Conservation (phyloP, 192 early-diverging fungal genomes). For the Coemansia sp. region DNA sequence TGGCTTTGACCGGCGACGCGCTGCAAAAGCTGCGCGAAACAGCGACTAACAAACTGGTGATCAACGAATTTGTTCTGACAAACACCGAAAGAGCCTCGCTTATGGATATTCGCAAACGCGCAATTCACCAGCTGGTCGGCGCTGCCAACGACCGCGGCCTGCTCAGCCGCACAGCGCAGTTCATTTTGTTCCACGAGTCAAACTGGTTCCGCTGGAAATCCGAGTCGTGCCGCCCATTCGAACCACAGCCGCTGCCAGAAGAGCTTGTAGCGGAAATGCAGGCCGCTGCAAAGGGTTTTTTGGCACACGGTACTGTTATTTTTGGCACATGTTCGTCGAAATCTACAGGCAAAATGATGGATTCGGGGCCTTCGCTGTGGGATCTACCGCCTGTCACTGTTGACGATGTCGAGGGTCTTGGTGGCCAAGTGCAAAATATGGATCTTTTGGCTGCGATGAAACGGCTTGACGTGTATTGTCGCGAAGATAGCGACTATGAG, state of each 20-base stretch:
- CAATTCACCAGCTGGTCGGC: conserved; percentile 55
- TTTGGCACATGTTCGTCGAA: neutral
- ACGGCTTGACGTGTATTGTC: conserved; percentile 43
- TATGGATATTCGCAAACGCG: conserved; percentile 49
- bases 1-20: conserved; percentile 56
- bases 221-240: conserved; percentile 74
- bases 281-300: conserved; percentile 23
- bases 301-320: conserved; percentile 2
- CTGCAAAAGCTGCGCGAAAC: conserved; percentile 54
- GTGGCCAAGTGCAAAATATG: conserved; percentile 20
- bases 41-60: conserved; percentile 62
- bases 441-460: conserved; percentile 33
- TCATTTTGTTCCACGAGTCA: conserved; percentile 71
- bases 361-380: conserved; percentile 18
- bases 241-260: conserved; percentile 49
- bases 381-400: neutral
- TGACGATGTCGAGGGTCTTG: conserved; percentile 24
- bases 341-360: neutral
- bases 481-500: conserved; percentile 50
- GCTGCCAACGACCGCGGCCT: conserved; percentile 62
- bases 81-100: conserved; percentile 59
- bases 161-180: conserved; percentile 68
- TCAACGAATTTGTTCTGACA: conserved; percentile 46
- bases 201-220: conserved; percentile 87
- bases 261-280: conserved; percentile 49